Conservation (phyloP, 2,329 filamentous ascomycete species). For the Stagonosporopsis rhizophila region DNA sequence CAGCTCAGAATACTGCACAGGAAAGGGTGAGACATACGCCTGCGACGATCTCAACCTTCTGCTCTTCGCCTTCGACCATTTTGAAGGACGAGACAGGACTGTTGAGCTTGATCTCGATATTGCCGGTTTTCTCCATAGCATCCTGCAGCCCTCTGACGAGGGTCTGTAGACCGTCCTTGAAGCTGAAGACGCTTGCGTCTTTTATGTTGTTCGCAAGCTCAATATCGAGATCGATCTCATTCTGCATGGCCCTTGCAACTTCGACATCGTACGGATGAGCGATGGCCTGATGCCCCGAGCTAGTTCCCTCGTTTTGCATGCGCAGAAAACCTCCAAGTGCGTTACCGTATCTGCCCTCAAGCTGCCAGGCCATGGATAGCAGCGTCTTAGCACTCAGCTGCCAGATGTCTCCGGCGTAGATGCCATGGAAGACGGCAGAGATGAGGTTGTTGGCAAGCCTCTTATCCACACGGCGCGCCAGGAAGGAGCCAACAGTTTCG, state of each 20-base stretch:
- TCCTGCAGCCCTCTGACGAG: slow-evolving; percentile 48
- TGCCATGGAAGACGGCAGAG: slow-evolving; percentile 81
- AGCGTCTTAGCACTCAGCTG: slow-evolving; percentile 76
- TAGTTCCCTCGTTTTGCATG: slow-evolving; percentile 25
- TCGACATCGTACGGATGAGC: slow-evolving; percentile 35
- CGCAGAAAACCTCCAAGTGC: slow-evolving; percentile 30
- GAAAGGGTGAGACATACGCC: slow-evolving; percentile 32
- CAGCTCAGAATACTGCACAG: slow-evolving; percentile 5
- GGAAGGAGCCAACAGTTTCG: slow-evolving; percentile 74
- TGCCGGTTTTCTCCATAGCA: slow-evolving; percentile 46
- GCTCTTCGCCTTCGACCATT: slow-evolving; percentile 16
- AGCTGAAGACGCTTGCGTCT: slow-evolving; percentile 52
- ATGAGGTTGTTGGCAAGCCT: slow-evolving; percentile 72
- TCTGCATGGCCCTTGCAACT: slow-evolving; percentile 37
- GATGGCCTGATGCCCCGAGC: slow-evolving; percentile 7
- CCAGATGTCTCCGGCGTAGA: slow-evolving; percentile 89
- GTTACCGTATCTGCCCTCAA: slow-evolving; percentile 55
- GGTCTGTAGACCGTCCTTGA: slow-evolving; percentile 53
- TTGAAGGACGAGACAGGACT: slow-evolving; percentile 36
- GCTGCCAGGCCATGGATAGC: slow-evolving; percentile 58
- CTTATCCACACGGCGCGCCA: slow-evolving; percentile 62
- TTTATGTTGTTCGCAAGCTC: slow-evolving; percentile 43
- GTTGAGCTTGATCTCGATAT: slow-evolving; percentile 50
- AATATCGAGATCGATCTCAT: slow-evolving; percentile 45
- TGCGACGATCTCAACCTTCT: slow-evolving; percentile 33